Conservation (phyloP, 2,329 filamentous ascomycete genomes). For the Raffaelea deltoideospora region DNA sequence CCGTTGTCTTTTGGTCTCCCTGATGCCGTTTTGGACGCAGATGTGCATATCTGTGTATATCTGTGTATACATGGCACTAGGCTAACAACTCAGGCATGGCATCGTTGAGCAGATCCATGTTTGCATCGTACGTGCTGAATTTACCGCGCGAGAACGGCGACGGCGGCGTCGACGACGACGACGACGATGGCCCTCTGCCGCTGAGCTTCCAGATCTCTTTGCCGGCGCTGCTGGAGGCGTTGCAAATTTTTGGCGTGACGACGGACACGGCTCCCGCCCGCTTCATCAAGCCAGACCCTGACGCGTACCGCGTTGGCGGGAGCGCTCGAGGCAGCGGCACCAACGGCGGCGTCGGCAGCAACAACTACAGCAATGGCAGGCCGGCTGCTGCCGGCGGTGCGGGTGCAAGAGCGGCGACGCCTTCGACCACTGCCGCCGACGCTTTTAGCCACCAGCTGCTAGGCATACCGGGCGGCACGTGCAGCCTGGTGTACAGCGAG, state of each 20-base stretch:
- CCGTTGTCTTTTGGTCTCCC: background rate
- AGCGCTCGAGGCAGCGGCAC: conserved; percentile 15
- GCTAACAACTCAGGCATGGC: conserved; percentile 40
- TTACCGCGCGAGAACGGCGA: conserved; percentile 14
- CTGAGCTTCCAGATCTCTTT: conserved; percentile 72
- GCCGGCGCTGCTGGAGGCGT: conserved; percentile 73
- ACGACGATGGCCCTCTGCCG: conserved; percentile 28
- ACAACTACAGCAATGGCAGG: background rate
- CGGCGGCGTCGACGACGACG: conserved; percentile 14
- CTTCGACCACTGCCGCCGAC: too few relatives aligned
- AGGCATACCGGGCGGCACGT: conserved; percentile 74
- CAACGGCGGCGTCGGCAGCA: background rate
- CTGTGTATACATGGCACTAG: background rate
- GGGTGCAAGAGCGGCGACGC: too few relatives aligned
- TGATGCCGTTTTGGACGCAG: background rate
- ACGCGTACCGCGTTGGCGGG: conserved; percentile 45
- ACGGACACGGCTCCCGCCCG: conserved; percentile 45
- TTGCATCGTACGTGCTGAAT: conserved; percentile 69
- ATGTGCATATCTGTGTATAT: background rate
- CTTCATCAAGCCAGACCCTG: conserved; percentile 41
- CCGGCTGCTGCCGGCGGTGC: too few relatives aligned
- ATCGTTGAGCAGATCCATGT: conserved; percentile 78
- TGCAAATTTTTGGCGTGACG: conserved; percentile 89
- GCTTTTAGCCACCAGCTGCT: conserved; percentile 75
- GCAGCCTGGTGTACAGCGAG: conserved; percentile 62